Evolutionary conservation across 1,284 basidiomycete species (phyloP).

Genomic region (Phaffia rhodozyma): DNA sequence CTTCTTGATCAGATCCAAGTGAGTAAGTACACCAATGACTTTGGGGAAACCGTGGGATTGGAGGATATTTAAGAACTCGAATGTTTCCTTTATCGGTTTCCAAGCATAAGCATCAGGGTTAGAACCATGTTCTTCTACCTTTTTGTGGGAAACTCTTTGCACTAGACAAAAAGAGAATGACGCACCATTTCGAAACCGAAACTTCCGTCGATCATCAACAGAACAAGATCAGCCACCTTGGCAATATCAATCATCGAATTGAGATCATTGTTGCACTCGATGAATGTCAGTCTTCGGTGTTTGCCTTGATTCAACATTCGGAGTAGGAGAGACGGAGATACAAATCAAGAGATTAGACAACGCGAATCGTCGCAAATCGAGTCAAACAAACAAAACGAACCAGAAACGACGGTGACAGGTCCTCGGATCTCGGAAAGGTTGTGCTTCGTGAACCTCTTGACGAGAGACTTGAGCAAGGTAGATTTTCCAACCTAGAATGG

Average conservation of each 20-base stretch:
- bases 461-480: slow-evolving; percentile 81
- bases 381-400: slow-evolving; percentile 19
- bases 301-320: slow-evolving; percentile 43
- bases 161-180: not conserved
- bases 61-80: slow-evolving; percentile 95
- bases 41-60: slow-evolving; percentile 98
- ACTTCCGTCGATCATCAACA: slow-evolving; percentile 95
- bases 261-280: slow-evolving; percentile 96
- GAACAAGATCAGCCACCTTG: slow-evolving; percentile 89
- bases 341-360: not conserved
- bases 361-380: not conserved
- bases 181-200: slow-evolving; percentile 97
- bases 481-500: slow-evolving; percentile 63
- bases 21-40: slow-evolving; percentile 90
- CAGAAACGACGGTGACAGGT: slow-evolving; percentile 84
- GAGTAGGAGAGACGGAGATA: not conserved
- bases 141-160: not conserved
- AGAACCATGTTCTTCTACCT: not conserved
- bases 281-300: slow-evolving; percentile 80
- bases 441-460: slow-evolving; percentile 89
- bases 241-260: slow-evolving; percentile 97
- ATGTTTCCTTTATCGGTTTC: slow-evolving; percentile 68
- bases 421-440: slow-evolving; percentile 81
- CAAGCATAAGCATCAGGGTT: slow-evolving; percentile 1
- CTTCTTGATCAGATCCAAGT: slow-evolving; percentile 95